Evolutionary conservation across 176 grass and related monocot species (phyloP), one percentile per base, ranked within the genome.

Genomic region (Juncus inflexus): DNA sequence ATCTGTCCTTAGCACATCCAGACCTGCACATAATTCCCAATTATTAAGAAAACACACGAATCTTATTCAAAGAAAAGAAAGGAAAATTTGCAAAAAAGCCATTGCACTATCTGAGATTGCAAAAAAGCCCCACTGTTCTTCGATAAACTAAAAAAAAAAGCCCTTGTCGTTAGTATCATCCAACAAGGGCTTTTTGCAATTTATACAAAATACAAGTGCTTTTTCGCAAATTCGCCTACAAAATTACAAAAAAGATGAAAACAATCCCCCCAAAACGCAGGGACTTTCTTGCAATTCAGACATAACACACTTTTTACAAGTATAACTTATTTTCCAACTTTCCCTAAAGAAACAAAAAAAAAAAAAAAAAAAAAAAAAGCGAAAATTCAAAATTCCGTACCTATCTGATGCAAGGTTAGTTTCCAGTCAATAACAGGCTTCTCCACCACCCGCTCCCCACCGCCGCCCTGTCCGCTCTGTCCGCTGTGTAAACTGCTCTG

Each of bases 341-440:
- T 52, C 40, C 28, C 64, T 10, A 11, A 12, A 69, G 60, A 2
- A 36, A 43, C 66, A 72, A 64, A 36, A 62, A 63, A 1, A 36
- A 55, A 91, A 77, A 40, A 43, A 83, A 11, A 77, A 64, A 28
- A 0, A 45, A 52, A 6, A 10, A 9, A 76, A n/a, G n/a, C n/a
- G n/a, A n/a, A n/a, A n/a, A n/a, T n/a, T n/a, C n/a, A n/a, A n/a
- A 64, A 65, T 43, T 51, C 12, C 50, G 43, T 84, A 99, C 95
- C 95, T 61, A 99, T 99, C 77, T 99, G 95, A 81, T 99, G 95
- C 54, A 99, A 80, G 36, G 95, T 94, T 68, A 99, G 76, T 69
- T 99, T 99, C 89, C 95, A 94, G 3, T 92, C 84, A 6, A 99
- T 99, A 79, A 99, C 73, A 62, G 79, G 80, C 64, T 87, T 99